Percentiles rank a stretch among this genome's conserved stretches.
phyloP scores from a whole-genome alignment of 129 eudicot species.

The Oenanthe sinensis region DNA sequence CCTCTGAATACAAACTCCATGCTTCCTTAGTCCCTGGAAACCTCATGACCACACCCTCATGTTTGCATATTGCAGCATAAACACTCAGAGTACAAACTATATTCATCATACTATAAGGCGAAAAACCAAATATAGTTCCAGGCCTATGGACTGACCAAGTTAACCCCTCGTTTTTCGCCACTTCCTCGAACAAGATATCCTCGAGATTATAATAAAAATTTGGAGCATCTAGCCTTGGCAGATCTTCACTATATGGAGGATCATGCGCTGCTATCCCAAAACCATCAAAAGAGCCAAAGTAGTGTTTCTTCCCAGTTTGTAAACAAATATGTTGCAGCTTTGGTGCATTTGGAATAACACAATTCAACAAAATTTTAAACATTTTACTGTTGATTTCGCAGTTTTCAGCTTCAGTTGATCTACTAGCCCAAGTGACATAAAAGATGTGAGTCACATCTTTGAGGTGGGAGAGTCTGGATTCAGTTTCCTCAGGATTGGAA shows the following conservation, averaged over 20 bases:
- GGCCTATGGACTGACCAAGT: conserved; percentile 77
- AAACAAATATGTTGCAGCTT: conserved; percentile 53
- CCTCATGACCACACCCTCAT: conserved; percentile 44
- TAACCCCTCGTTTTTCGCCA: conserved; percentile 37
- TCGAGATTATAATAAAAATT: conserved; percentile 56
- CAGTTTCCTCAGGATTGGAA: conserved; percentile 35
- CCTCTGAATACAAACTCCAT: conserved; percentile 50
- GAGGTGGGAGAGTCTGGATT: conserved; percentile 37
- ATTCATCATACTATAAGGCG: conserved; percentile 63
- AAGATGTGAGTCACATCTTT: conserved; percentile 67
- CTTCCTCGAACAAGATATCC: conserved; percentile 38
- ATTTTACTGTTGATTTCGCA: conserved; percentile 51
- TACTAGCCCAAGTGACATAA: conserved; percentile 64
- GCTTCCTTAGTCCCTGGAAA: conserved; percentile 45
- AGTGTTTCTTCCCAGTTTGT: conserved; percentile 61
- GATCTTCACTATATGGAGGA: conserved; percentile 46
- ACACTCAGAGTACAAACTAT: conserved; percentile 40
- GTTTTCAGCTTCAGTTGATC: conserved; percentile 40
- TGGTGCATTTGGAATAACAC: conserved; percentile 50
- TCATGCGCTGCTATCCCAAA: conserved; percentile 32
- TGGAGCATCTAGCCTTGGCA: conserved; percentile 43
- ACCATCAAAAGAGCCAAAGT: conserved; percentile 36
- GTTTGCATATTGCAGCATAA: conserved; percentile 65
- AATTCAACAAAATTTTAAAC: conserved; percentile 47
- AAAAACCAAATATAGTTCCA: conserved; percentile 50